phyloP scores from a whole-genome alignment of 2,329 filamentous ascomycete species.

The Remersonia thermophila region DNA sequence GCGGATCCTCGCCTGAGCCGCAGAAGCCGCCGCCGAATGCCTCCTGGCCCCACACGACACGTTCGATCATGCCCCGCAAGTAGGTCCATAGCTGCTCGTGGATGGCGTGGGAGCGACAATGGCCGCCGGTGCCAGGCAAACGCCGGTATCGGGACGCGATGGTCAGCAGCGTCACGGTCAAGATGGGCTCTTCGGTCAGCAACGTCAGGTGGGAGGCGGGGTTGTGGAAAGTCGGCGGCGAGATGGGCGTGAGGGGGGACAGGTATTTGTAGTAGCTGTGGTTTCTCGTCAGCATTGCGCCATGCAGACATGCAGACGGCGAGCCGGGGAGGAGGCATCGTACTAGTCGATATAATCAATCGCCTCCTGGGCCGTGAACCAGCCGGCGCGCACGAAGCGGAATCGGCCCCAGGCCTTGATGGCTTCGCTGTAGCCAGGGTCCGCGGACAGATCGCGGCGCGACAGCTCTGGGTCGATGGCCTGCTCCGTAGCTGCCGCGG shows the following conservation, averaged over 20 bases:
- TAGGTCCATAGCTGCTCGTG: slow-evolving; percentile 95
- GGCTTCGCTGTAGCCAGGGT: slow-evolving; percentile 53
- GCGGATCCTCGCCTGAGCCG: slow-evolving; percentile 52
- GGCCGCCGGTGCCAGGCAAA: slow-evolving; percentile 65
- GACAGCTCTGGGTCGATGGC: slow-evolving; percentile 35
- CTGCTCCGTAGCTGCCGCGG: slow-evolving; percentile 20
- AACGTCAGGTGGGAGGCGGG: slow-evolving; percentile 69
- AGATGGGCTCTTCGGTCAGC: slow-evolving; percentile 80
- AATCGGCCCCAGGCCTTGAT: slow-evolving; percentile 83
- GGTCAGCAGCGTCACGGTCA: slow-evolving; percentile 82
- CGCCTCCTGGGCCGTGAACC: slow-evolving; percentile 89
- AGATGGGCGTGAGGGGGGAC: slow-evolving; percentile 85
- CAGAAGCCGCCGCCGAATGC: slow-evolving; percentile 85
- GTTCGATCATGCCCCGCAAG: slow-evolving; percentile 85
- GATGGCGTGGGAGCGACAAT: slow-evolving; percentile 78
- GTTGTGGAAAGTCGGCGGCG: slow-evolving; percentile 77
- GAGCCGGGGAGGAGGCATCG: slow-evolving; percentile 18
- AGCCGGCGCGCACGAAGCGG: slow-evolving; percentile 89
- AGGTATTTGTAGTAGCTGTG: slow-evolving; percentile 77
- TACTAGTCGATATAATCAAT: slow-evolving; percentile 91
- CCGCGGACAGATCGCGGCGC: slow-evolving; percentile 31
- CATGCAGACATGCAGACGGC: not conserved
- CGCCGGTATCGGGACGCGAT: slow-evolving; percentile 80
- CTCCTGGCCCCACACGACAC: slow-evolving; percentile 91
- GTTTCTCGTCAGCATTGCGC: slow-evolving; percentile 1